Percentiles rank a stretch among this genome's conserved stretches.
phyloP scores from a whole-genome alignment of 805 yeast species.

The Blastobotrys muscicola region DNA sequence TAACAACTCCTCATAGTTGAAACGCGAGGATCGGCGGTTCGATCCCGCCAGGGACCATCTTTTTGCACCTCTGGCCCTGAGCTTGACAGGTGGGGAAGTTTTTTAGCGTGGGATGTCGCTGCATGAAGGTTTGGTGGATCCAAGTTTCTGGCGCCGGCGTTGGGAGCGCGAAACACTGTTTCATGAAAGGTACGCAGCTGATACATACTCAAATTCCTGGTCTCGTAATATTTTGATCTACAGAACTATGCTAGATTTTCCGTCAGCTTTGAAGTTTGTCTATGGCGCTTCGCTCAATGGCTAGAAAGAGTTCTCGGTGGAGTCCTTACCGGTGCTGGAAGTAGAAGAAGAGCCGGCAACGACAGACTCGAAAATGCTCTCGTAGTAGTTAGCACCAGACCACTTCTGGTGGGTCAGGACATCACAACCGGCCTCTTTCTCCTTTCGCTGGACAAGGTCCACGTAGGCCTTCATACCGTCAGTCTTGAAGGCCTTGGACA shows the following conservation, averaged over 20 bases:
- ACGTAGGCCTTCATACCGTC: slow-evolving; percentile 56
- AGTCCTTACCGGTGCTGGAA: slow-evolving; percentile 34
- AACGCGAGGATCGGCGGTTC: slow-evolving; percentile 24
- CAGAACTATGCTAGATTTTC: neutral
- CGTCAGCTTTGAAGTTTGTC: neutral
- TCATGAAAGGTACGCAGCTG: no score
- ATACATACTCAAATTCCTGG: neutral
- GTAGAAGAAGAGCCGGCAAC: slow-evolving; percentile 38
- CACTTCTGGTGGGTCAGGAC: slow-evolving; percentile 52
- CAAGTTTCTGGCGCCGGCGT: neutral
- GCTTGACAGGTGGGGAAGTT: no score
- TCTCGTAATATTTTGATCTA: neutral
- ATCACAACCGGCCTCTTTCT: slow-evolving; percentile 39
- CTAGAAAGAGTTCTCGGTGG: slow-evolving; percentile 30
- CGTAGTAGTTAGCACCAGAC: slow-evolving; percentile 53
- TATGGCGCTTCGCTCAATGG: neutral
- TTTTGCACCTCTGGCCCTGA: slow-evolving; percentile 1
- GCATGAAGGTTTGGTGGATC: neutral
- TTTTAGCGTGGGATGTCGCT: neutral
- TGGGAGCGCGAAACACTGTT: no score
- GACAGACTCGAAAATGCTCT: slow-evolving; percentile 34
- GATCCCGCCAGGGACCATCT: slow-evolving; percentile 22
- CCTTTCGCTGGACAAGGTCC: slow-evolving; percentile 40
- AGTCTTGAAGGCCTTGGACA: slow-evolving; percentile 38
- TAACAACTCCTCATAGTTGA: slow-evolving; percentile 19